phyloP scores from a whole-genome alignment of 2,329 filamentous ascomycete genomes.

The Fusarium lyarnte region DNA sequence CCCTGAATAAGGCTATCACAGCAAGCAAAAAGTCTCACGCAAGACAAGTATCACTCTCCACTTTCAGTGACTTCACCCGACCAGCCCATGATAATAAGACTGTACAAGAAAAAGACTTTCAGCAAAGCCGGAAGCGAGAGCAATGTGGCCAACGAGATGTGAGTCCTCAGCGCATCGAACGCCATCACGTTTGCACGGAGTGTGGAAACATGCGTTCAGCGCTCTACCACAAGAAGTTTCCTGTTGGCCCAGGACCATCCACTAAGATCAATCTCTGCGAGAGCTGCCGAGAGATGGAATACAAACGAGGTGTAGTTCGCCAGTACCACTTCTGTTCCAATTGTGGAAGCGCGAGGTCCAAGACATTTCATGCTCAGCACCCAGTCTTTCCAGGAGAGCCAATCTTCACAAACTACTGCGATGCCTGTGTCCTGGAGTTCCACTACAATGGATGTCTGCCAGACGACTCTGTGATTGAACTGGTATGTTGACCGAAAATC shows the following conservation, averaged over 20 bases:
- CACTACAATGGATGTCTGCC: conserved; percentile 35
- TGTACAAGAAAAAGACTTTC: background rate
- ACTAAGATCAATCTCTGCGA: conserved; percentile 49
- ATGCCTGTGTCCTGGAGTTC: conserved; percentile 41
- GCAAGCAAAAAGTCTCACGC: background rate
- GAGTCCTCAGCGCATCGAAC: conserved; percentile 33
- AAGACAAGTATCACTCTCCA: background rate
- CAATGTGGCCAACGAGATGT: conserved; percentile 14
- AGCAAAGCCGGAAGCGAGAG: background rate
- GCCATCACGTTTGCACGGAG: conserved; percentile 49
- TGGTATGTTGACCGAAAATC: conserved; percentile 33
- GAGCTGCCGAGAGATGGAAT: conserved; percentile 45
- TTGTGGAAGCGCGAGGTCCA: conserved; percentile 54
- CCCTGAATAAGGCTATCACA: conserved; percentile 42
- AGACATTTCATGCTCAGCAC: conserved; percentile 48
- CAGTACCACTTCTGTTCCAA: conserved; percentile 54
- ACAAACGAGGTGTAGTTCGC: conserved; percentile 36
- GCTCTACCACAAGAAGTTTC: conserved; percentile 49
- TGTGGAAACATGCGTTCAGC: conserved; percentile 50
- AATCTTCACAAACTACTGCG: conserved; percentile 49
- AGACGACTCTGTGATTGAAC: conserved; percentile 41
- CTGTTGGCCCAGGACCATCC: conserved; percentile 36
- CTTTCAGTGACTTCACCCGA: conserved; percentile 2
- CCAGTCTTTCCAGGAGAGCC: conserved; percentile 38
- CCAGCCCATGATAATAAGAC: background rate